Evolutionary conservation across 176 grass and related monocot species (phyloP).

Genomic region (Triticum timopheevii): DNA sequence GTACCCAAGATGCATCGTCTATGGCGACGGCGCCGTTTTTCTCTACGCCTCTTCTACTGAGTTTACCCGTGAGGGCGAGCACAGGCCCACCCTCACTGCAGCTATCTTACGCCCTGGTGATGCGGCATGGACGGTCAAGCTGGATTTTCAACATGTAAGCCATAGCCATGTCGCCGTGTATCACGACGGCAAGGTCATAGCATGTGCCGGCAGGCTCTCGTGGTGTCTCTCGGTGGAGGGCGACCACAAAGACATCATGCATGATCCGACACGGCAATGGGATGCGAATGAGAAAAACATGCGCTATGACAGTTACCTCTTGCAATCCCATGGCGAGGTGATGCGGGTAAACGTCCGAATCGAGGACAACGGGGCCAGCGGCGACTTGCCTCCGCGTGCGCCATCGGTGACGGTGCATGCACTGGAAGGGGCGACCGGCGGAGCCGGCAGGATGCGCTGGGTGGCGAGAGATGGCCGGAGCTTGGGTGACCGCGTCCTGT

Average conservation of each 20-base stretch:
- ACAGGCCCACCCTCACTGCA: background rate
- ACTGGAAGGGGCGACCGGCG: background rate
- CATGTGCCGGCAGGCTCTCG: background rate
- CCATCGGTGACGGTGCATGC: background rate
- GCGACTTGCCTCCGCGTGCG: background rate
- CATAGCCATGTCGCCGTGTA: background rate
- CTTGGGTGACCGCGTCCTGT: background rate
- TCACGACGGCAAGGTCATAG: background rate
- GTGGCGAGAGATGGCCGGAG: background rate
- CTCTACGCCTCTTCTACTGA: background rate
- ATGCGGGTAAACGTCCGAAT: background rate
- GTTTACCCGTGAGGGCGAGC: too few species aligned
- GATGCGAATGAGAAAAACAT: background rate
- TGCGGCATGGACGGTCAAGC: background rate
- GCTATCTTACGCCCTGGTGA: background rate
- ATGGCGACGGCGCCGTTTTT: background rate
- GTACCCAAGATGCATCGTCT: background rate
- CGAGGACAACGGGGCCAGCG: background rate
- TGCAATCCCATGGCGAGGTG: background rate
- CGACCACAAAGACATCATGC: background rate
- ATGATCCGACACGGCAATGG: background rate
- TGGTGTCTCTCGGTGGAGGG: background rate
- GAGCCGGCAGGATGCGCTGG: background rate
- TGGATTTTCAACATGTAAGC: too few species aligned
- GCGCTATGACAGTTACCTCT: background rate